These are phyloP conservation scores for Hippophae tibetana DNA, from an alignment of 306 rosid genomes.

Conservation along the genomic window DNA sequence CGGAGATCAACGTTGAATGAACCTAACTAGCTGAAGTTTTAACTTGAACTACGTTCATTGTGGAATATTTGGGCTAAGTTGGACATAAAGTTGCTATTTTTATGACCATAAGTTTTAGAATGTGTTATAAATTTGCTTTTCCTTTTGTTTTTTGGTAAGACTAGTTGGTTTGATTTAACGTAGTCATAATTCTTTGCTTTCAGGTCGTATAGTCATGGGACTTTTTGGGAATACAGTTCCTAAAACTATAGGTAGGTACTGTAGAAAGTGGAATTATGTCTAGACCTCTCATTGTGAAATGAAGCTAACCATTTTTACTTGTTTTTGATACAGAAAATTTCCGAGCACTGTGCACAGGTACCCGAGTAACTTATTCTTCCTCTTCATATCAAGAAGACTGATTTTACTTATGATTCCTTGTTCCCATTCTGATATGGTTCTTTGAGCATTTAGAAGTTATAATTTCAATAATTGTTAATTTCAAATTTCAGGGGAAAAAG, in stretches of 20 bases:
- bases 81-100: too few relatives aligned
- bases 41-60: too few relatives aligned
- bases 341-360: slow-evolving; percentile 88
- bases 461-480: slow-evolving; percentile 5
- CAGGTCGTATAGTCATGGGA: slow-evolving; percentile 76
- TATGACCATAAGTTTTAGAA: neutral
- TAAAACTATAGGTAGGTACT: slow-evolving; percentile 55
- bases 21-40: too few relatives aligned
- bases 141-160: neutral
- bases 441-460: slow-evolving; percentile 1
- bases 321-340: slow-evolving; percentile 61
- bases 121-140: neutral
- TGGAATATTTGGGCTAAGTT: too few relatives aligned
- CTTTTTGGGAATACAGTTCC: slow-evolving; percentile 69
- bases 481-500: slow-evolving; percentile 70
- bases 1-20: too few relatives aligned
- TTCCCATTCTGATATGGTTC: neutral
- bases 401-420: slow-evolving; percentile 4
- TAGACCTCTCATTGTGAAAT: neutral
- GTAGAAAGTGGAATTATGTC: neutral
- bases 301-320: slow-evolving; percentile 15
- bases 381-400: neutral
- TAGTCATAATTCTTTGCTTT: slow-evolving; percentile 11
- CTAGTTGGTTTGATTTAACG: neutral
- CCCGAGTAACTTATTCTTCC: slow-evolving; percentile 34